These are phyloP conservation scores for Fusarium anguioides DNA, from an alignment of 2,329 filamentous ascomycete genomes.

Conservation along the genomic window DNA sequence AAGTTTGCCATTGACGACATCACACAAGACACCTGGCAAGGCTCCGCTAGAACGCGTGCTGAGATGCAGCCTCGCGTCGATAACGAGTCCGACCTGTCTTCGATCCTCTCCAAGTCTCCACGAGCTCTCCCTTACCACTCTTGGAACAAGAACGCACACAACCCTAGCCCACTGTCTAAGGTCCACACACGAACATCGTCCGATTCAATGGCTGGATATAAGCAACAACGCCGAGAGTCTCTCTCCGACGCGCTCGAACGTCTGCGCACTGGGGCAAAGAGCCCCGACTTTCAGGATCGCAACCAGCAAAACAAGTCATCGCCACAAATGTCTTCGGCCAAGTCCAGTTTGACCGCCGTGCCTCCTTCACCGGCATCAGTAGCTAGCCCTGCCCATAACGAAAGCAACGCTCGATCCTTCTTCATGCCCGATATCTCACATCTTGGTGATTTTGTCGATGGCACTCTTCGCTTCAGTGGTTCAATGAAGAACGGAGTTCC, in stretches of 20 bases:
- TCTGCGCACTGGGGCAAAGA: conserved; percentile 51
- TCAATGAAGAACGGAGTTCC: conserved; percentile 65
- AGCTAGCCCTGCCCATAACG: conserved; percentile 50
- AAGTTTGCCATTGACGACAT: conserved; percentile 57
- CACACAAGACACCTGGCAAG: conserved; percentile 55
- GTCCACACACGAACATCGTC: conserved; percentile 49
- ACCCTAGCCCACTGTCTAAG: conserved; percentile 54
- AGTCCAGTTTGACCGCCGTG: conserved; percentile 56
- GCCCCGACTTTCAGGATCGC: conserved; percentile 44
- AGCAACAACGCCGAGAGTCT: conserved; percentile 46
- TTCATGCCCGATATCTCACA: conserved; percentile 65
- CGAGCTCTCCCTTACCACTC: conserved; percentile 43
- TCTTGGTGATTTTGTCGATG: conserved; percentile 68
- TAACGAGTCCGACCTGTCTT: conserved; percentile 62
- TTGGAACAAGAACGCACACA: conserved; percentile 45
- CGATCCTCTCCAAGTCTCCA: conserved; percentile 56
- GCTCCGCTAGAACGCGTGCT: conserved; percentile 56
- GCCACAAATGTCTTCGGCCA: conserved; percentile 53
- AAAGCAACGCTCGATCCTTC: conserved; percentile 62
- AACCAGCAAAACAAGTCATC: conserved; percentile 46
- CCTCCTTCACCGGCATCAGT: conserved; percentile 52
- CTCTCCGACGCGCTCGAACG: conserved; percentile 51
- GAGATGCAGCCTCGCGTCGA: conserved; percentile 67
- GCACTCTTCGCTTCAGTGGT: conserved; percentile 63
- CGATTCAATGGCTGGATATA: conserved; percentile 37